Evolutionary conservation across 2,329 filamentous ascomycete species (phyloP).

Genomic region (Fusarium sacchari): DNA sequence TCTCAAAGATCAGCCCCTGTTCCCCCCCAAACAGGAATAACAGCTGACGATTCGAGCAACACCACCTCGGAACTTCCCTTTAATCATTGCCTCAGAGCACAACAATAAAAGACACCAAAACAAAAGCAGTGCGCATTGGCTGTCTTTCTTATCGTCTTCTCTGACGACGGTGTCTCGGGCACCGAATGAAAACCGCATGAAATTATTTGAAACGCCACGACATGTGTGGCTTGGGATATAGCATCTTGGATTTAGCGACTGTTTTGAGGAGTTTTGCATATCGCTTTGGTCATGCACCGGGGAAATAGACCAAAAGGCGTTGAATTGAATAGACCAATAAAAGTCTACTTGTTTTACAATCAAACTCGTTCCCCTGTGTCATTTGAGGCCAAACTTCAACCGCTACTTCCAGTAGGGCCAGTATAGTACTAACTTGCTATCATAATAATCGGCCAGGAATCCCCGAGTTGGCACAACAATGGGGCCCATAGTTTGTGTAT

Average conservation of each 20-base stretch:
- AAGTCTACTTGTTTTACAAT: conserved; percentile 13
- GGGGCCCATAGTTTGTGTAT: not conserved
- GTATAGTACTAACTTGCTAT: not conserved
- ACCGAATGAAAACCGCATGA: conserved; percentile 31
- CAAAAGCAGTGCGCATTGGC: conserved; percentile 41
- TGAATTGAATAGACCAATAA: conserved; percentile 22
- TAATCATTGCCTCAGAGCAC: conserved; percentile 12
- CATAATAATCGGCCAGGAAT: not conserved
- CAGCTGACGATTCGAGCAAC: conserved; percentile 26
- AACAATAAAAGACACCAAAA: conserved; percentile 32
- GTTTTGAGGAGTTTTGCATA: conserved; percentile 30
- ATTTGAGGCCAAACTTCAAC: not conserved
- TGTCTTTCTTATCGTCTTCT: conserved; percentile 26
- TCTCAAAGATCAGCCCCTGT: conserved; percentile 23
- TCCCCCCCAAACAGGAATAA: conserved; percentile 20
- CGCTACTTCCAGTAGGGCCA: not conserved
- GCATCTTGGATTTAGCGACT: conserved; percentile 40
- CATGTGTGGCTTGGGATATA: conserved; percentile 16
- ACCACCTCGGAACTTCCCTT: not conserved
- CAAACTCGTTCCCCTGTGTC: not conserved
- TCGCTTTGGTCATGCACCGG: conserved; percentile 25
- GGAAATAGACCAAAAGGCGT: conserved; percentile 36
- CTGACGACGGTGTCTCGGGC: conserved; percentile 28
- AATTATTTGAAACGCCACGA: conserved; percentile 24
- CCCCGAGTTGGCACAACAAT: not conserved